These are phyloP conservation scores for Alternaria postmessia DNA, from an alignment of 2,329 filamentous ascomycete genomes.

Conservation along the genomic window DNA sequence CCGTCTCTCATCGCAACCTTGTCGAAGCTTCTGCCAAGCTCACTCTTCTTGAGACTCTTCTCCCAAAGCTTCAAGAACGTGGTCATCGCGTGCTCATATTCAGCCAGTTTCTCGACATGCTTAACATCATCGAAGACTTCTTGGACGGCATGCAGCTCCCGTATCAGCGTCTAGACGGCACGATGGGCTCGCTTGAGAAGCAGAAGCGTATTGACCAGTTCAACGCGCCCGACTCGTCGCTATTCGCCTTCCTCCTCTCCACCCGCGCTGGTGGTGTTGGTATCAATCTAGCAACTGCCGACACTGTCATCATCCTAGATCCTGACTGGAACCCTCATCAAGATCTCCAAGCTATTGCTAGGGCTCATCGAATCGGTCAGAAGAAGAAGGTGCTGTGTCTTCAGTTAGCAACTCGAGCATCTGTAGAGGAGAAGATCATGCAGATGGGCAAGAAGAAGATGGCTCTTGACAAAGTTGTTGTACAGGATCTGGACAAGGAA, in stretches of 20 bases:
- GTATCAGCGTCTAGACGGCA: slow-evolving; percentile 87
- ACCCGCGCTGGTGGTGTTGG: slow-evolving; percentile 95
- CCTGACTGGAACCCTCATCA: slow-evolving; percentile 98
- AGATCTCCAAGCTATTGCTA: slow-evolving; percentile 92
- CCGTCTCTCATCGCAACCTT: slow-evolving; percentile 77
- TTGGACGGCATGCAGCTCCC: slow-evolving; percentile 75
- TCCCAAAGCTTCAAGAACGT: slow-evolving; percentile 83
- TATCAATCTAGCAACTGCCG: slow-evolving; percentile 95
- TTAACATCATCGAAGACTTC: slow-evolving; percentile 92
- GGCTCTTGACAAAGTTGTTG: slow-evolving; percentile 91
- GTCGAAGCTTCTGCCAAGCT: slow-evolving; percentile 93
- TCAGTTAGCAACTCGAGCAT: slow-evolving; percentile 88
- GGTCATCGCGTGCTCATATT: slow-evolving; percentile 94
- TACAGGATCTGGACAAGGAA: slow-evolving; percentile 88
- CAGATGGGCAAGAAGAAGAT: slow-evolving; percentile 96
- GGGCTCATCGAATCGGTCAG: slow-evolving; percentile 95
- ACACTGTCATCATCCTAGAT: slow-evolving; percentile 97
- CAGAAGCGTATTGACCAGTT: slow-evolving; percentile 94
- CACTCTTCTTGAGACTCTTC: slow-evolving; percentile 80
- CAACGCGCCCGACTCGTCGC: slow-evolving; percentile 80
- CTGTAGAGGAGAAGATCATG: slow-evolving; percentile 94
- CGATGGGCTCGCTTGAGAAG: slow-evolving; percentile 80
- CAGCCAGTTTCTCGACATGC: slow-evolving; percentile 89
- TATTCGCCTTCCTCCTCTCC: slow-evolving; percentile 92
- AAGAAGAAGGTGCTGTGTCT: slow-evolving; percentile 96